Evolutionary conservation across 345 rosid genomes (phyloP).

Genomic region (Rhodamnia argentea): DNA sequence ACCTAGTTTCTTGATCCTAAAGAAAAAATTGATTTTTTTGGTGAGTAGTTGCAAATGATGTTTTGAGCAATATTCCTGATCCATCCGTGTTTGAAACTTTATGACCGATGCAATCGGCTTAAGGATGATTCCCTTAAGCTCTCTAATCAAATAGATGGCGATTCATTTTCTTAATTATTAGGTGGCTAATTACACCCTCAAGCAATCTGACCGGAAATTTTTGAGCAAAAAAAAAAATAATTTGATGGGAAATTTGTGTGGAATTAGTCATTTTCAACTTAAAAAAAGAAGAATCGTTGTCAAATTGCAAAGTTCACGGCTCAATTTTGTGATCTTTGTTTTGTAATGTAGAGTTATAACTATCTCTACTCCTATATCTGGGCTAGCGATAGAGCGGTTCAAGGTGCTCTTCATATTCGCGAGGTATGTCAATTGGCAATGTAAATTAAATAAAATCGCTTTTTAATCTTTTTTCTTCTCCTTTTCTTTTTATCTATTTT

Average conservation of each 20-base stretch:
- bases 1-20: neutral
- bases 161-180: neutral
- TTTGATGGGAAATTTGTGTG: neutral
- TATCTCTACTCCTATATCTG: slow-evolving; percentile 6
- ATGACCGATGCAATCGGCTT: neutral
- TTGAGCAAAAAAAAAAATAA: neutral
- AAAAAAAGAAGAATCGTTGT: neutral
- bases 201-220: neutral
- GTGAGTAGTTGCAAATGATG: neutral
- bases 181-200: neutral
- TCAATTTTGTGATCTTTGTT: neutral
- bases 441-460: neutral
- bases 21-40: too few species aligned
- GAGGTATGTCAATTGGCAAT: slow-evolving; percentile 5
- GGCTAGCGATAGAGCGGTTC: slow-evolving; percentile 20
- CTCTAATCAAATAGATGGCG: neutral
- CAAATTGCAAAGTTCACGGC: neutral
- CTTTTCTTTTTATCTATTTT: neutral
- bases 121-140: neutral
- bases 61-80: too few species aligned
- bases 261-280: neutral
- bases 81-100: too few species aligned
- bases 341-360: neutral
- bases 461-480: neutral
- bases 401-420: slow-evolving; percentile 10